Evolutionary conservation across 2,329 filamentous ascomycete genomes (phyloP), one percentile per base, ranked within the genome.

Genomic region (Xylaria sp.): DNA sequence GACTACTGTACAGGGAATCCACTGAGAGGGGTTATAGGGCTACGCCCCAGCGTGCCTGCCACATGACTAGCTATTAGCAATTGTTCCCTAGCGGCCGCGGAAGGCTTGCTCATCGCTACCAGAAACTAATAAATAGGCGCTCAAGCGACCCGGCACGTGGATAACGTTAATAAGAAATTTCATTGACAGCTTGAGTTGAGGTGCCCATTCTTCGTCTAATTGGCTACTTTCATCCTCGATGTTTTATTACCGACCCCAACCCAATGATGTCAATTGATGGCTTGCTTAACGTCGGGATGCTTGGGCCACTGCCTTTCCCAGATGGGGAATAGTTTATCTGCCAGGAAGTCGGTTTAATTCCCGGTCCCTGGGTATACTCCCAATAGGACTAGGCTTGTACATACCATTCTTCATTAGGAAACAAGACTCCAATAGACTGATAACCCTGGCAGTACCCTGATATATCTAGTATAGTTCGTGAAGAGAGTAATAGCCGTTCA

Each of bases 361-460:
- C 51, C 15, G 1, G n/a, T n/a, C n/a, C n/a, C n/a, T n/a, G n/a
- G n/a, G 50, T 9, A 31, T 9, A 4, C 25, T 54, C 50, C 28
- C 15, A 54, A 34, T 31, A 31, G 50, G 50, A 54, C 25, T 54
- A 54, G 25, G 6, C 28, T 31, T 2, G 8, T 15, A 25, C 25
- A 31, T 54, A 25, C 15, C 13, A 50, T 54, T 18, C 28, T 20
- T 44, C 23, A 44, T 58, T 57, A 23, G 37, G 37, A 58, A 58
- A 44, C 5, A 7, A 25, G 37, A 13, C 18, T 15, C 23, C 20
- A 58, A 44, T 58, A 28, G 37, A 18, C 12, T n/a, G 15, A 46
- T 20, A 8, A 25, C 13, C 18, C 15, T 28, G 28, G 28, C 28
- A 28, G 28, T 28, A 3, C 28, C 28, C 28, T 20, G 52, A 15